phyloP scores from a whole-genome alignment of 345 rosid genomes.

The Clarkia xantiana region DNA sequence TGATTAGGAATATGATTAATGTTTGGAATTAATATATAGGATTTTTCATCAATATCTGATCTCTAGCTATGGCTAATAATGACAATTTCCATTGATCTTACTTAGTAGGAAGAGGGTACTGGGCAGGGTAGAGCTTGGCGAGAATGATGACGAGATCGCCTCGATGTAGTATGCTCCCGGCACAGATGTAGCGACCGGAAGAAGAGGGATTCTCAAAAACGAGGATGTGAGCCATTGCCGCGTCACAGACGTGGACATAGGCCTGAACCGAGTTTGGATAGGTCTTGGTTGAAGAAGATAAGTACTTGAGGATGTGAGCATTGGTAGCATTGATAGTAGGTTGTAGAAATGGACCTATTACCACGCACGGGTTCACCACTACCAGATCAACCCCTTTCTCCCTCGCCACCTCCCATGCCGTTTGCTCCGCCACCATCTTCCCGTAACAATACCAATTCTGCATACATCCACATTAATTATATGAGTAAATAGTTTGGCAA shows the following conservation, averaged over 20 bases:
- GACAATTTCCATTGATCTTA: too few species aligned
- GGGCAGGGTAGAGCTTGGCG: conserved; percentile 77
- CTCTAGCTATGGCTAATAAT: too few species aligned
- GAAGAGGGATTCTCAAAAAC: conserved; percentile 73
- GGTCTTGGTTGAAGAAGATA: too few species aligned
- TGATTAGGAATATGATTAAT: too few species aligned
- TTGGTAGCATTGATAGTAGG: conserved; percentile 60
- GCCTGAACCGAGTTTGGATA: conserved; percentile 85
- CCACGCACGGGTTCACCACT: conserved; percentile 71
- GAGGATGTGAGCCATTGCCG: conserved; percentile 72
- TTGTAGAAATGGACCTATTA: conserved; percentile 78
- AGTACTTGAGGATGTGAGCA: conserved; percentile 84
- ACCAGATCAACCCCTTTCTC: conserved; percentile 78
- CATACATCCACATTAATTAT: too few species aligned
- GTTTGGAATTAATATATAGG: too few species aligned
- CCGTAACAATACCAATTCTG: conserved; percentile 97
- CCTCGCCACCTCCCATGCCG: conserved; percentile 62
- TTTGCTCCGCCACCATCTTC: conserved; percentile 78
- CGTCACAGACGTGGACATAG: conserved; percentile 78
- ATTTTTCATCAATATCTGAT: too few species aligned
- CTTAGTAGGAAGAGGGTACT: conserved; percentile 86
- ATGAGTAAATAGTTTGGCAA: too few species aligned
- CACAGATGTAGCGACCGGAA: conserved; percentile 81
- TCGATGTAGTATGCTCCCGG: conserved; percentile 84
- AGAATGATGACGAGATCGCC: conserved; percentile 88